Evolutionary conservation across 345 rosid species (phyloP), one percentile per base, ranked within the genome.

Genomic region (Carallia brachiata): DNA sequence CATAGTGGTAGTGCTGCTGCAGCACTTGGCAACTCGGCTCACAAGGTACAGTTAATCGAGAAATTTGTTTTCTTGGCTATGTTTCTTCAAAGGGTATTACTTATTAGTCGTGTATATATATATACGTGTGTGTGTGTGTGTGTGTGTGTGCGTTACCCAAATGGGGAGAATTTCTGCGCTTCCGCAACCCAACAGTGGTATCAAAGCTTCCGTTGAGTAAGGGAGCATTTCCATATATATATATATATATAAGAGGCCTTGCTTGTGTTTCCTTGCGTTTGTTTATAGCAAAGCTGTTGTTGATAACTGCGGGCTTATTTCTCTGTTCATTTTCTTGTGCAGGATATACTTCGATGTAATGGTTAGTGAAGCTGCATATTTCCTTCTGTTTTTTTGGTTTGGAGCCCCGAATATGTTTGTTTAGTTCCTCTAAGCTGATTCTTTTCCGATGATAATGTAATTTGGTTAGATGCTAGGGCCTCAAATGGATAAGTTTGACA

Each of bases 321-420:
- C 19, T 52, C 72, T 79, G 71, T 69, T 57, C 30, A 48, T 75
- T 69, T 67, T 55, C 2, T 64, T 76, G 36, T 76, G 87, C 86
- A 92, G 97, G 85, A 73, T 47, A 73, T 70, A 36, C 76, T 69
- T 64, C 73, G 77, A 71, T 76, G 77, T 64, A 80, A 72, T 50
- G 97, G 98, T 92, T 72, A 81, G 91, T 77, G 31, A 76, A 17
- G 13, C 44, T 65, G 27, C 66, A 19, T 47, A 36, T 27, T 40
- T 31, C 10, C 62, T 32, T 19, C 36, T 5, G 13, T 10, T 61
- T 12, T 52, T 47, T 44, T 62, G 13, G n/a, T 70, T 54, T 71
- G 58, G 39, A 48, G 8, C 17, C 28, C 40, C 6, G n/a, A 17
- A 16, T 4, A 10, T 44, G 50, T 44, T 3, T 55, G 10, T 53